Conservation (phyloP, 495 filamentous ascomycete species). For the Jackrogersella multiformis region DNA sequence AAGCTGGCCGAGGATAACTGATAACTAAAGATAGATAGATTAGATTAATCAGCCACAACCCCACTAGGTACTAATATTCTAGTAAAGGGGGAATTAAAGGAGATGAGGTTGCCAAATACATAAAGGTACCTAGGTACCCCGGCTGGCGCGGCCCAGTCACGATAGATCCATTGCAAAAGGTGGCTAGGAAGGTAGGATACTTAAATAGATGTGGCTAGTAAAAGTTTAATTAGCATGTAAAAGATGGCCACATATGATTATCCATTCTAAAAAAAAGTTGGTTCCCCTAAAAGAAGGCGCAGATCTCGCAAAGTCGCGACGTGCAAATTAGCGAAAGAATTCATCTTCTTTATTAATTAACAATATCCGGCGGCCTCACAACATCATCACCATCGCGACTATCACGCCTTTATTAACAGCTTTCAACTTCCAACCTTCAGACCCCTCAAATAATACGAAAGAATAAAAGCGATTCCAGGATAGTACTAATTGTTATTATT, state of each 20-base stretch:
- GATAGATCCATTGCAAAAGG: conserved; percentile 7
- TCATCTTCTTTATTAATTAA: conserved; percentile 12
- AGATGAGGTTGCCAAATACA: background rate
- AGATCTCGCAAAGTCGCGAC: conserved; percentile 42
- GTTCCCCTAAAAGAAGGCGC: conserved; percentile 20
- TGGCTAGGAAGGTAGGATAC: too few relatives aligned
- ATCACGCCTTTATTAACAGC: too few relatives aligned
- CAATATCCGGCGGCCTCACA: conserved; percentile 9
- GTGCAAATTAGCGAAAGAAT: conserved; percentile 29
- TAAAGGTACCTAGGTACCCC: too few relatives aligned
- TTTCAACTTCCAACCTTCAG: too few relatives aligned
- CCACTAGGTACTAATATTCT: conserved; percentile 7
- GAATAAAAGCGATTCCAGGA: background rate
- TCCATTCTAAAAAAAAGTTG: conserved; percentile 14
- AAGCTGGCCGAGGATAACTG: conserved; percentile 46
- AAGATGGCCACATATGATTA: conserved; percentile 36
- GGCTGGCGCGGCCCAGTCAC: conserved; percentile 20
- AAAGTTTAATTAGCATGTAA: conserved; percentile 34
- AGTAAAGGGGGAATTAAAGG: background rate
- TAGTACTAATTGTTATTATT: background rate
- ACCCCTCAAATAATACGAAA: background rate
- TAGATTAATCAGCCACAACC: conserved; percentile 24
- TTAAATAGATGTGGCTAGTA: conserved; percentile 22
- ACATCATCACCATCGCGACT: conserved; percentile 35
- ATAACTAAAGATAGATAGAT: too few relatives aligned